Evolutionary conservation across 2,329 filamentous ascomycete genomes (phyloP).

Genomic region (Aquanectria penicillioides): DNA sequence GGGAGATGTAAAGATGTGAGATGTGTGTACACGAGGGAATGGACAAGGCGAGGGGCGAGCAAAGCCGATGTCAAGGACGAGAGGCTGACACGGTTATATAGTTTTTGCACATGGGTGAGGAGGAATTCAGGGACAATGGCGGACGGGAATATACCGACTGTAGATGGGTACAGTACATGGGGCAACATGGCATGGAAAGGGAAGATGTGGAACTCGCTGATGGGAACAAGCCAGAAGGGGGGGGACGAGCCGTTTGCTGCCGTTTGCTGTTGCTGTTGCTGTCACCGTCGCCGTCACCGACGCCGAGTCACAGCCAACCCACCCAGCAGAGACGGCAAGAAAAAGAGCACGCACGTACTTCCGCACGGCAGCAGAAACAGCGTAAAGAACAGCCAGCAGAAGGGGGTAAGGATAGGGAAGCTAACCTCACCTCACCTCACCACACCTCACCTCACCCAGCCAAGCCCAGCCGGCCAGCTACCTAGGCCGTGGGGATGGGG

Average conservation of each 20-base stretch:
- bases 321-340: too few species aligned
- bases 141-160: background rate
- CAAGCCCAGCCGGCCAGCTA: too few species aligned
- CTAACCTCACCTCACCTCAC: too few species aligned
- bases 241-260: too few species aligned
- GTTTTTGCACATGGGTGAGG: slow-evolving; percentile 6
- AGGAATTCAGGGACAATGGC: slow-evolving; percentile 13
- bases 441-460: slow-evolving; percentile 16
- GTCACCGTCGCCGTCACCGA: too few species aligned
- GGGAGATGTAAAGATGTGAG: background rate
- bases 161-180: background rate
- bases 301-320: too few species aligned
- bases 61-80: slow-evolving; percentile 4
- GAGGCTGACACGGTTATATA: slow-evolving; percentile 24
- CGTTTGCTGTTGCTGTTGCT: background rate
- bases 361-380: too few species aligned
- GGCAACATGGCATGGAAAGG: background rate
- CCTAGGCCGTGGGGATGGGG: too few species aligned
- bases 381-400: too few species aligned
- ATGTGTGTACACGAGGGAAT: background rate
- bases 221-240: slow-evolving; percentile 15
- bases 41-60: background rate
- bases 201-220: slow-evolving; percentile 8
- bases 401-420: background rate
- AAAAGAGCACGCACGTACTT: too few species aligned